Percentiles rank a stretch among this genome's conserved stretches.
phyloP scores from a whole-genome alignment of 1,284 basidiomycete species.

The Sporisorium reilianum region DNA sequence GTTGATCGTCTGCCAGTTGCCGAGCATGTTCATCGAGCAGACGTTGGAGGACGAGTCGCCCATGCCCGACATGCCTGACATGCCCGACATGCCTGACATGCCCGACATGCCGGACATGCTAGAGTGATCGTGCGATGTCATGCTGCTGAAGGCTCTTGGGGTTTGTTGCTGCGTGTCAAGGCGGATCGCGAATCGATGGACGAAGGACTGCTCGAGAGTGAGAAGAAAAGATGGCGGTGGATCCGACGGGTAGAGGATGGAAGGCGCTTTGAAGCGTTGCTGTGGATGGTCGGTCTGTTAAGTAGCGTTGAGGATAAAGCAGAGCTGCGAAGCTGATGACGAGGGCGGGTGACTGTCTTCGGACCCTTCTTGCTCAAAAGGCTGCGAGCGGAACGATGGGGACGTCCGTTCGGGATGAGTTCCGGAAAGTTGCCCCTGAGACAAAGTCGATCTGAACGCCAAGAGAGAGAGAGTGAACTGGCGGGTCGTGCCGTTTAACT shows the following conservation, averaged over 20 bases:
- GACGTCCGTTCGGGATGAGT: not conserved
- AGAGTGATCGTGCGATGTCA: slow-evolving; percentile 35
- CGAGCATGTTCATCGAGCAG: slow-evolving; percentile 53
- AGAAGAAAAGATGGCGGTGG: not conserved
- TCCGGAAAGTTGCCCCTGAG: not conserved
- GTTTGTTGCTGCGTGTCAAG: not conserved
- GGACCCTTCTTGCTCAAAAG: slow-evolving; percentile 1
- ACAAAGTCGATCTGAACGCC: slow-evolving; percentile 1
- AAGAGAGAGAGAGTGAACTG: not conserved
- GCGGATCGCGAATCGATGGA: not conserved
- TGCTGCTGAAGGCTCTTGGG: slow-evolving; percentile 10
- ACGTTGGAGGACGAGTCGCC: slow-evolving; percentile 19
- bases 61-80: slow-evolving; percentile 38
- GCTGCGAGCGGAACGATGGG: not conserved
- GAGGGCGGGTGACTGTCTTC: not conserved
- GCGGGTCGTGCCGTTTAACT: not conserved
- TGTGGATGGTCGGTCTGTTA: not conserved
- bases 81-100: too few relatives aligned
- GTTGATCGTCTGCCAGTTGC: slow-evolving; percentile 55
- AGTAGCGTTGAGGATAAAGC: slow-evolving; percentile 1
- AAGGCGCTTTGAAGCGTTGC: not conserved
- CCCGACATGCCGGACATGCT: slow-evolving; percentile 34
- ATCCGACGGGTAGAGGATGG: not conserved
- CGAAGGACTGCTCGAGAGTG: not conserved
- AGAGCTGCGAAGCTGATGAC: not conserved